phyloP scores from a whole-genome alignment of 2,329 filamentous ascomycete genomes.

The Cladosporium sp. region DNA sequence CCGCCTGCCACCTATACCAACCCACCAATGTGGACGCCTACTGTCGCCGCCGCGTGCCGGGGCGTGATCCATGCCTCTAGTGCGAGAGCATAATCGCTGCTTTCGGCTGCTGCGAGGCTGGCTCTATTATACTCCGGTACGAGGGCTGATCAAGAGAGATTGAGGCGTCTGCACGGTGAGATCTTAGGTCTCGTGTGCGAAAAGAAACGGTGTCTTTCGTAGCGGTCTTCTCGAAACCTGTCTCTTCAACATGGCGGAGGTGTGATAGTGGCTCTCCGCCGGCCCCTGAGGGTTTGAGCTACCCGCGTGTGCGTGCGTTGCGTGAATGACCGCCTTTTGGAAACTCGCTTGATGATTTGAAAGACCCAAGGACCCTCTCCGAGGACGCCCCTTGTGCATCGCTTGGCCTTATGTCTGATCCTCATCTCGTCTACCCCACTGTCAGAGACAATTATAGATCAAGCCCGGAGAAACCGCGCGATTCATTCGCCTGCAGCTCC shows the following conservation, averaged over 20 bases:
- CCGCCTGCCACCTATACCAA: slow-evolving; percentile 17
- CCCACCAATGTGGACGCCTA: slow-evolving; percentile 17
- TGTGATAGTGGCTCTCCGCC: not conserved
- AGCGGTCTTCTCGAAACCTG: not conserved
- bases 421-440: slow-evolving; percentile 18
- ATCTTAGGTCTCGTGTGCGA: not conserved
- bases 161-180: slow-evolving; percentile 7
- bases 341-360: slow-evolving; percentile 11
- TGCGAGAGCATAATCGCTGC: slow-evolving; percentile 15
- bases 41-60: slow-evolving; percentile 14
- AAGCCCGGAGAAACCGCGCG: slow-evolving; percentile 12
- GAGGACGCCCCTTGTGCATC: slow-evolving; percentile 11
- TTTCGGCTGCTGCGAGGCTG: not conserved
- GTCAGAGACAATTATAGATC: slow-evolving; percentile 16
- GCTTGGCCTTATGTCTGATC: slow-evolving; percentile 16
- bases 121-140: not conserved
- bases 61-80: slow-evolving; percentile 20
- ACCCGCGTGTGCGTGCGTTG: not conserved
- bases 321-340: not conserved
- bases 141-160: slow-evolving; percentile 14
- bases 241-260: slow-evolving; percentile 3
- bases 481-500: slow-evolving; percentile 6
- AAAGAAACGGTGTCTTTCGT: not conserved
- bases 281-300: not conserved
- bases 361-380: not conserved